Evolutionary conservation across 306 rosid species (phyloP).

Genomic region (Prunus mira): DNA sequence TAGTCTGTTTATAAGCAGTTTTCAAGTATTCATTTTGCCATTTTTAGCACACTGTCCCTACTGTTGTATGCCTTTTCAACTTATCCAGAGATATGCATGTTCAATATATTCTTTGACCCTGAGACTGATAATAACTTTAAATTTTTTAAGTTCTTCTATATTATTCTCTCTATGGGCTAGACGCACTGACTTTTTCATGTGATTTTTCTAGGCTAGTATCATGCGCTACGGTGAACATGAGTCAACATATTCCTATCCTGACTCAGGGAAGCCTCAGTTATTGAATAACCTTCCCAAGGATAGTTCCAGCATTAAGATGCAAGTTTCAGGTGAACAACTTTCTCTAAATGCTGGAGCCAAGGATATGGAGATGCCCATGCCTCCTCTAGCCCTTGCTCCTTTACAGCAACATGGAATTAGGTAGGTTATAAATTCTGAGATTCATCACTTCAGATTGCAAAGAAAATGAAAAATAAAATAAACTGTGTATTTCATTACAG

Average conservation of each 20-base stretch:
- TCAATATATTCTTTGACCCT: background rate
- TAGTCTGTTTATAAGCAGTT: background rate
- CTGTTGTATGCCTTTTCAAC: background rate
- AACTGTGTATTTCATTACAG: background rate
- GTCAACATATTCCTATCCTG: slow-evolving; percentile 54
- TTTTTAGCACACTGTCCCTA: background rate
- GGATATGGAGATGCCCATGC: slow-evolving; percentile 88
- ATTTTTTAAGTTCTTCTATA: background rate
- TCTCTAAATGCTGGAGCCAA: slow-evolving; percentile 44
- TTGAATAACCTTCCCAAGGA: slow-evolving; percentile 46
- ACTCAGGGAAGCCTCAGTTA: slow-evolving; percentile 46
- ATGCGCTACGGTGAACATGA: slow-evolving; percentile 69
- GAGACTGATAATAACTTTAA: background rate
- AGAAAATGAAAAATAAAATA: background rate
- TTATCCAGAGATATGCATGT: background rate
- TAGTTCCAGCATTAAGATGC: slow-evolving; percentile 41
- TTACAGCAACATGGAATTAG: slow-evolving; percentile 64
- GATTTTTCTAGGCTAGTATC: slow-evolving; percentile 66
- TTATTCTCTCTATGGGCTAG: background rate
- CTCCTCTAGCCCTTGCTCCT: slow-evolving; percentile 88
- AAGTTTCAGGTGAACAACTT: slow-evolving; percentile 36
- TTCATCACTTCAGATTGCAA: background rate
- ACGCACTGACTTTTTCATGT: slow-evolving; percentile 28
- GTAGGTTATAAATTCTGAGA: slow-evolving; percentile 40
- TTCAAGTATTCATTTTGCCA: background rate